Evolutionary conservation across 176 grass and related monocot species (phyloP).

Genomic region (Avena eriantha): DNA sequence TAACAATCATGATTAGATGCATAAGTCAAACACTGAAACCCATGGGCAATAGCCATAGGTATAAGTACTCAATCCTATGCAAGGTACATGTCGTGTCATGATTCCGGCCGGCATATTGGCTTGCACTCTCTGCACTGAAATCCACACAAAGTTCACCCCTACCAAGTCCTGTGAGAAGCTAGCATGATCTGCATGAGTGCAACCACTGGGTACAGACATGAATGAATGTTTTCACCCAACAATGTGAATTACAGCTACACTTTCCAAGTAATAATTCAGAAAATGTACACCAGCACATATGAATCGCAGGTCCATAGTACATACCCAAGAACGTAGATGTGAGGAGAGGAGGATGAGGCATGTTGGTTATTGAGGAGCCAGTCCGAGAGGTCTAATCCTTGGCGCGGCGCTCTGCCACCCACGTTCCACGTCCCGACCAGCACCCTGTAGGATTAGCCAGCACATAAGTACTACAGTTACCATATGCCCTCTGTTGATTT

Average conservation of each 20-base stretch:
- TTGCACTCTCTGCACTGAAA: conserved; percentile 34
- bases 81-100: background rate
- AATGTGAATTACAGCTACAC: background rate
- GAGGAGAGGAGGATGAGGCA: conserved; percentile 48
- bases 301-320: background rate
- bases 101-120: conserved; percentile 11
- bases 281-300: too few species aligned
- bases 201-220: background rate
- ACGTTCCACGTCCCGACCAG: conserved; percentile 96
- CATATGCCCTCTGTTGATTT: background rate
- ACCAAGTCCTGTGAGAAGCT: background rate
- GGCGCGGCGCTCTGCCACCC: conserved; percentile 64
- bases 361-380: conserved; percentile 58
- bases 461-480: background rate
- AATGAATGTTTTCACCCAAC: background rate
- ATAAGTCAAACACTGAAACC: conserved; percentile 45
- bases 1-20: conserved; percentile 41
- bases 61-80: background rate
- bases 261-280: background rate
- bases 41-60: conserved; percentile 15
- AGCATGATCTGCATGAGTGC: conserved; percentile 26
- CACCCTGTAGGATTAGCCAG: conserved; percentile 38
- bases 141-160: background rate
- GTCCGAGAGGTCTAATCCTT: conserved; percentile 57
- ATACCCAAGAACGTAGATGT: conserved; percentile 89